Percentiles rank a stretch among this genome's conserved stretches.
Conservation (phyloP, 2,329 filamentous ascomycete species). For the Malbranchea cinnamomea region DNA sequence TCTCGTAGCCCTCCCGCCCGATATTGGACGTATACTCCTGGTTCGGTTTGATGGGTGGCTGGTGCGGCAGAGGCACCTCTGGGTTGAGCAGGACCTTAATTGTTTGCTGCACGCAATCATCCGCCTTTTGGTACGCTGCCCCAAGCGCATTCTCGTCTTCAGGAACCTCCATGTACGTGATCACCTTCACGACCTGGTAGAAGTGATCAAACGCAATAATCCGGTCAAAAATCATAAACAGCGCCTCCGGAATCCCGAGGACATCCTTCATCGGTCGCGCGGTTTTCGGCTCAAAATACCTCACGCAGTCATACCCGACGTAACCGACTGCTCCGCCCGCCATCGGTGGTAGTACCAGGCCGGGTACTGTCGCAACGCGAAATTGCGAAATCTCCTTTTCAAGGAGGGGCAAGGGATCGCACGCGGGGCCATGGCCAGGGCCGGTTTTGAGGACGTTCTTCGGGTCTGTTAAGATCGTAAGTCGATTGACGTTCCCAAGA, state of each 20-base stretch:
- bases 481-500: neutral
- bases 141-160: slow-evolving; percentile 42
- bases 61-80: slow-evolving; percentile 62
- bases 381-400: slow-evolving; percentile 66
- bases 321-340: slow-evolving; percentile 91
- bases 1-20: slow-evolving; percentile 73
- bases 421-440: slow-evolving; percentile 66
- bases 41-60: slow-evolving; percentile 55
- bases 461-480: slow-evolving; percentile 31
- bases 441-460: slow-evolving; percentile 76
- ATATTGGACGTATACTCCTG: slow-evolving; percentile 86
- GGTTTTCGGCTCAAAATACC: slow-evolving; percentile 98
- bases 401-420: slow-evolving; percentile 70
- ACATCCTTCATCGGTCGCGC: slow-evolving; percentile 75
- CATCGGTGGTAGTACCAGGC: slow-evolving; percentile 67
- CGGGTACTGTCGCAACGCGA: slow-evolving; percentile 70
- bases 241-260: slow-evolving; percentile 73
- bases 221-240: slow-evolving; percentile 96
- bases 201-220: slow-evolving; percentile 92
- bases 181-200: slow-evolving; percentile 80
- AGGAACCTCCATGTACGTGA: slow-evolving; percentile 72
- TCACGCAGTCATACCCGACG: slow-evolving; percentile 92
- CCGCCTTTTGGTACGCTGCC: slow-evolving; percentile 55
- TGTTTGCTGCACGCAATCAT: slow-evolving; percentile 47
- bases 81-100: slow-evolving; percentile 58